Evolutionary conservation across 441 rosid species (phyloP).

Genomic region (Lepidium campestre): DNA sequence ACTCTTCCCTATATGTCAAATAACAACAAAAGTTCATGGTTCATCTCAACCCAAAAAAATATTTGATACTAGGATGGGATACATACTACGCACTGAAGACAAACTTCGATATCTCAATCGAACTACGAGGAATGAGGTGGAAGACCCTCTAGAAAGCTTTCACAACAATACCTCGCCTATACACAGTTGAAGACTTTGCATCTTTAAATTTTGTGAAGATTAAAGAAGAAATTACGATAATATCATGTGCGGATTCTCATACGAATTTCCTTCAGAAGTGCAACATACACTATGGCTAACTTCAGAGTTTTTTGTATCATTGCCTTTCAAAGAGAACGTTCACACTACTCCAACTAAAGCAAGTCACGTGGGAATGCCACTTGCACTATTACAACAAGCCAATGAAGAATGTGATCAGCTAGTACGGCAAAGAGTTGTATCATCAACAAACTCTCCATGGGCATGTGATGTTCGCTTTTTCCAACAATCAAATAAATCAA

Average conservation of each 20-base stretch:
- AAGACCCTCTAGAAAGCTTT: neutral
- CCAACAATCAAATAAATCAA: too few species aligned
- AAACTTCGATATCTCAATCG: neutral
- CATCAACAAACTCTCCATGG: neutral
- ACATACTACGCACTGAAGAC: neutral
- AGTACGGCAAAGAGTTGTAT: neutral
- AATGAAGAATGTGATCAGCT: neutral
- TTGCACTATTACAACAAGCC: neutral
- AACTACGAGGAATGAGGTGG: neutral
- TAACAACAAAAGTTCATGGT: neutral
- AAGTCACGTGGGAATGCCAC: neutral
- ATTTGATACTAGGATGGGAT: neutral
- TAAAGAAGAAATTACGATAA: neutral
- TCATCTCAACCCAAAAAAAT: too few species aligned
- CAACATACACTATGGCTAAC: neutral
- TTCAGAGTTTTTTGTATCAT: neutral
- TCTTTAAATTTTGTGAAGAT: neutral
- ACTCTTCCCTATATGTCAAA: neutral
- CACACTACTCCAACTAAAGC: neutral
- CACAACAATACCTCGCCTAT: neutral
- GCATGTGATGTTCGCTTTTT: too few species aligned
- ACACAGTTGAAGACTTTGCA: rapidly evolving
- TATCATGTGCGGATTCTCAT: neutral
- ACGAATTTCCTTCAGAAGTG: neutral
- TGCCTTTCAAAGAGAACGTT: neutral